Conservation (phyloP, 2,329 filamentous ascomycete species). For the Diaporthe sp. region DNA sequence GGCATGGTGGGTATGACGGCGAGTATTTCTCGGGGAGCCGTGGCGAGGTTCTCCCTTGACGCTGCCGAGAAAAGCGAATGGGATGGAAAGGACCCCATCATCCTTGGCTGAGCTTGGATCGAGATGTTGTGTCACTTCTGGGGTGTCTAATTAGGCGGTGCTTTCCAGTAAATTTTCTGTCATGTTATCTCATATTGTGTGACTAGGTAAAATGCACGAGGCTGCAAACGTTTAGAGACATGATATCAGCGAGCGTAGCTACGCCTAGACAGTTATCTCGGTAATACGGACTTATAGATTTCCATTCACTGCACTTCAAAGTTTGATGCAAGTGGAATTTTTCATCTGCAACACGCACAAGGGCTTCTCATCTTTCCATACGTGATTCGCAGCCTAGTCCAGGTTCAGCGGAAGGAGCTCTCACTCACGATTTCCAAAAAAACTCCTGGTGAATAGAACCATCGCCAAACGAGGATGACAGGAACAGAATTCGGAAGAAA, state of each 20-base stretch:
- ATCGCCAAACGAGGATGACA: neutral
- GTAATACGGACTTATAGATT: neutral
- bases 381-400: too few species aligned
- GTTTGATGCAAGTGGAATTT: too few species aligned
- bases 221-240: neutral
- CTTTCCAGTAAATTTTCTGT: too few species aligned
- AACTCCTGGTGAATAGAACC: too few species aligned
- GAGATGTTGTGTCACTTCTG: neutral
- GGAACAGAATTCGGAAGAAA: too few species aligned
- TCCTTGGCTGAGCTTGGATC: neutral
- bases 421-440: too few species aligned
- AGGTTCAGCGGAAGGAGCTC: too few species aligned
- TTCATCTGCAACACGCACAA: too few species aligned
- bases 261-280: neutral
- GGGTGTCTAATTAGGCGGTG: neutral
- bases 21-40: neutral
- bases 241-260: neutral
- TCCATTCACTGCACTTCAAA: neutral
- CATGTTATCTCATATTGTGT: too few species aligned
- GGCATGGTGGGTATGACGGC: constrained; percentile 23
- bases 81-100: constrained; percentile 8
- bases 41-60: neutral
- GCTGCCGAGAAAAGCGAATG: constrained; percentile 3
- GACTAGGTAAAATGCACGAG: neutral
- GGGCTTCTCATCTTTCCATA: too few species aligned